Conservation (phyloP, 306 rosid species). For the Quercus engelmannii region DNA sequence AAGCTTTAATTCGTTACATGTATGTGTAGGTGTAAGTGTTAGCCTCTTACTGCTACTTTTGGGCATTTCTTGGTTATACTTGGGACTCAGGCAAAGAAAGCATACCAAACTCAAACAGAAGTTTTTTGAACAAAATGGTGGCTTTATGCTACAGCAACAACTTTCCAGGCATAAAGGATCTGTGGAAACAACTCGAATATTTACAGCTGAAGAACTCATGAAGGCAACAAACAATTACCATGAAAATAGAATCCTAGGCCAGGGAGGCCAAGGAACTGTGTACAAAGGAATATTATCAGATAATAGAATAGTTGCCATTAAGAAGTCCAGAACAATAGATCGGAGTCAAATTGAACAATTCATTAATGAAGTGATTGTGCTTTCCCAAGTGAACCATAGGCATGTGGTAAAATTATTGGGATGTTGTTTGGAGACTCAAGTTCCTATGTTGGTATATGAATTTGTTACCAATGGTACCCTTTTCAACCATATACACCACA, state of each 20-base stretch:
- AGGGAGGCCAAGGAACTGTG: slow-evolving; percentile 43
- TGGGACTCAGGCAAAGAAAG: too few species aligned
- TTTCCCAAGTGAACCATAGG: slow-evolving; percentile 48
- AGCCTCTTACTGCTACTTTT: too few species aligned
- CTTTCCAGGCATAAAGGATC: too few species aligned
- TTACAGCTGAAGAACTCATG: too few species aligned
- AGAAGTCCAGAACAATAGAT: slow-evolving; percentile 33
- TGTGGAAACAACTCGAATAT: too few species aligned
- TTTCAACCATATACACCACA: slow-evolving; percentile 15
- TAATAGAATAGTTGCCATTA: slow-evolving; percentile 21
- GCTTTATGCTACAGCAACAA: too few species aligned
- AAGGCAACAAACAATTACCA: too few species aligned
- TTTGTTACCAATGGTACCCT: slow-evolving; percentile 37
- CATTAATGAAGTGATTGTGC: slow-evolving; percentile 37
- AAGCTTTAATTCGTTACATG: too few species aligned
- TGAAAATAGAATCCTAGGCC: slow-evolving; percentile 29
- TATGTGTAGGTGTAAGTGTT: too few species aligned
- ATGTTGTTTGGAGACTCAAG: slow-evolving; percentile 40
- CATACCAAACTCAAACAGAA: too few species aligned
- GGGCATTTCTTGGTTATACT: too few species aligned
- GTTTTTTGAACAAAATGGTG: too few species aligned
- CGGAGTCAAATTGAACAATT: slow-evolving; percentile 36
- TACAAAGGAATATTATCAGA: slow-evolving; percentile 27
- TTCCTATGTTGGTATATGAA: slow-evolving; percentile 39
- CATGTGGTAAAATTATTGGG: slow-evolving; percentile 46